A percentile compares a stretch with the other conserved stretches of the same genome.
These are phyloP conservation scores for Harringtonia aguacate DNA, from an alignment of 2,329 filamentous ascomycete genomes.

Conservation along the genomic window DNA sequence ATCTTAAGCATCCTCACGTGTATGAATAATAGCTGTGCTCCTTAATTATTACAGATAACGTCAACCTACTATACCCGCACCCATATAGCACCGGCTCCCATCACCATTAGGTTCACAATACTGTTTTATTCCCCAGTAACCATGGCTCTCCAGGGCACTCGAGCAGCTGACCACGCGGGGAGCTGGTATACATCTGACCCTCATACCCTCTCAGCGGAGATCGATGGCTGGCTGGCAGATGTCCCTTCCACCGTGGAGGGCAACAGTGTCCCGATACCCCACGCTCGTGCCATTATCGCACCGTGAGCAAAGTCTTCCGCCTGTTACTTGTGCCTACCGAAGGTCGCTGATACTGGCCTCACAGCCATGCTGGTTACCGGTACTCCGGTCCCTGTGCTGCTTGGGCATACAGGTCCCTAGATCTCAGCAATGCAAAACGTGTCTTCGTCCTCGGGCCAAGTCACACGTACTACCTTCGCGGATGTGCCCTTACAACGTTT, in stretches of 20 bases:
- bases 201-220: conserved; percentile 50
- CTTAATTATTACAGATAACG: too few relatives aligned
- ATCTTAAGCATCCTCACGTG: too few relatives aligned
- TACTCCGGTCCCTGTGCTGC: conserved; percentile 90
- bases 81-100: too few relatives aligned
- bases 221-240: conserved; percentile 62
- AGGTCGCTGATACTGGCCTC: conserved; percentile 3
- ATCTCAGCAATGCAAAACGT: conserved; percentile 71
- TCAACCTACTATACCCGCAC: too few relatives aligned
- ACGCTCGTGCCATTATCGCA: conserved; percentile 79
- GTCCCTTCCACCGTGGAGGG: conserved; percentile 59
- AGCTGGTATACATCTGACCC: conserved; percentile 71
- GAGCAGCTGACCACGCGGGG: conserved; percentile 52
- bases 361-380: conserved; percentile 82
- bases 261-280: conserved; percentile 52
- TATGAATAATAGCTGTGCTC: too few relatives aligned
- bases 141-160: conserved; percentile 11
- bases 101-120: too few relatives aligned
- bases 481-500: conserved; percentile 67
- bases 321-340: too few relatives aligned
- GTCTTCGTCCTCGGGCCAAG: conserved; percentile 91
- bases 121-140: too few relatives aligned
- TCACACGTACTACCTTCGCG: conserved; percentile 72
- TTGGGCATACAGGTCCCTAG: conserved; percentile 85
- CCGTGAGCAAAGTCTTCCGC: too few relatives aligned